Evolutionary conservation across 1,139 yeast genomes (phyloP).

Genomic region (Magnusiomyces suaveolens): DNA sequence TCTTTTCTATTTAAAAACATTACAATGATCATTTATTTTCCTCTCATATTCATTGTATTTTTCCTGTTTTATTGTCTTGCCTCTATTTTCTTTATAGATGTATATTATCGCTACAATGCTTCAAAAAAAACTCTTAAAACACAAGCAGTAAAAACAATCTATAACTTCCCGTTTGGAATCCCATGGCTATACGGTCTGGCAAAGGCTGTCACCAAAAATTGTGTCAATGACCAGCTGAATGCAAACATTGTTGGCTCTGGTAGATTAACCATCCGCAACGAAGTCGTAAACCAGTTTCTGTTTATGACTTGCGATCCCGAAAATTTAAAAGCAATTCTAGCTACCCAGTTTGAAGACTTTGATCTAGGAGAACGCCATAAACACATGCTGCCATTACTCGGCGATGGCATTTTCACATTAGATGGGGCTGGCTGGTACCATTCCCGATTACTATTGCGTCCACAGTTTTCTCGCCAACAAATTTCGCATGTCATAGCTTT

Average conservation of each 20-base stretch:
- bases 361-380: slow-evolving; percentile 40
- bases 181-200: background rate
- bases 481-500: slow-evolving; percentile 41
- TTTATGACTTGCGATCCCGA: slow-evolving; percentile 36
- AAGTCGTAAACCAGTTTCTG: slow-evolving; percentile 6
- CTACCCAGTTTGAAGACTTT: slow-evolving; percentile 31
- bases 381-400: slow-evolving; percentile 38
- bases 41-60: background rate
- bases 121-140: background rate
- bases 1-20: too few species aligned
- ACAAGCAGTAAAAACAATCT: background rate
- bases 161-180: background rate
- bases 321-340: slow-evolving; percentile 20
- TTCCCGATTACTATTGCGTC: slow-evolving; percentile 48
- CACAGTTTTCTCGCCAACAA: slow-evolving; percentile 47
- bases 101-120: background rate
- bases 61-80: background rate
- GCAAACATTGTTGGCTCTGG: background rate
- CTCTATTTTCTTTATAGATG: background rate
- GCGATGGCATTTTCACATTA: slow-evolving; percentile 48
- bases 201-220: background rate
- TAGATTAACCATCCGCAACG: slow-evolving; percentile 6
- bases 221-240: background rate
- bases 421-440: slow-evolving; percentile 49
- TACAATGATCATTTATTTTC: background rate